phyloP scores from a whole-genome alignment of 2,329 filamentous ascomycete species.

The Colletotrichum theobromicola region DNA sequence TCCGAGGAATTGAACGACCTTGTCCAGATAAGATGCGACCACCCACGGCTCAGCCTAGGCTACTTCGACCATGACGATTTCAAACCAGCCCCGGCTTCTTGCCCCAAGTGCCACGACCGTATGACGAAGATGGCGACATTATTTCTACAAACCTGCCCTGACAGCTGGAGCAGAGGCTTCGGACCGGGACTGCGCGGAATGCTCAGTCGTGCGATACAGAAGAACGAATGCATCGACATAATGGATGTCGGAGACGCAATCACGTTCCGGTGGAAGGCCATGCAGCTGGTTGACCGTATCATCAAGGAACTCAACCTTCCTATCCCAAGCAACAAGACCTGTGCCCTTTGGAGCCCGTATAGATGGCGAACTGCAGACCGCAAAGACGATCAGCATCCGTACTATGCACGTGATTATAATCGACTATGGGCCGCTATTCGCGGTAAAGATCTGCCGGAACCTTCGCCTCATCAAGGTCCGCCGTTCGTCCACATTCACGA shows the following conservation, averaged over 20 bases:
- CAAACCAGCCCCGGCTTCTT: not conserved
- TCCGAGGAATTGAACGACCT: not conserved
- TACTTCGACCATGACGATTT: not conserved
- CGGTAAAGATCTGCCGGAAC: not conserved
- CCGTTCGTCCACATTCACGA: not conserved
- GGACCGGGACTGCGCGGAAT: not conserved
- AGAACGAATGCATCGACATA: not conserved
- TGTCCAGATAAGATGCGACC: not conserved
- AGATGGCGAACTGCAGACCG: not conserved
- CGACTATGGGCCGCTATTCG: not conserved
- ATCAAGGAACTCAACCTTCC: not conserved
- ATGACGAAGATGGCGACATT: not conserved
- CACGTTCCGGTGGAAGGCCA: not conserved
- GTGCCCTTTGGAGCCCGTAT: not conserved
- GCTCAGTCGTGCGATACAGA: not conserved
- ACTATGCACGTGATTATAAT: not conserved
- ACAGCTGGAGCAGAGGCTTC: not conserved
- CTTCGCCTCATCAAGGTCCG: not conserved
- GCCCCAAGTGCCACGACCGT: not conserved
- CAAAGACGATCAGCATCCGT: not conserved
- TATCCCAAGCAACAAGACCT: not conserved
- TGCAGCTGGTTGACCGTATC: not conserved
- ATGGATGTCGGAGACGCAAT: not conserved
- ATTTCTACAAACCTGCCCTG: not conserved
- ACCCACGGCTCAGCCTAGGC: not conserved